Evolutionary conservation across 75 land plant species (phyloP), one percentile per base, ranked within the genome.

Genomic region (Sequoia sempervirens): DNA sequence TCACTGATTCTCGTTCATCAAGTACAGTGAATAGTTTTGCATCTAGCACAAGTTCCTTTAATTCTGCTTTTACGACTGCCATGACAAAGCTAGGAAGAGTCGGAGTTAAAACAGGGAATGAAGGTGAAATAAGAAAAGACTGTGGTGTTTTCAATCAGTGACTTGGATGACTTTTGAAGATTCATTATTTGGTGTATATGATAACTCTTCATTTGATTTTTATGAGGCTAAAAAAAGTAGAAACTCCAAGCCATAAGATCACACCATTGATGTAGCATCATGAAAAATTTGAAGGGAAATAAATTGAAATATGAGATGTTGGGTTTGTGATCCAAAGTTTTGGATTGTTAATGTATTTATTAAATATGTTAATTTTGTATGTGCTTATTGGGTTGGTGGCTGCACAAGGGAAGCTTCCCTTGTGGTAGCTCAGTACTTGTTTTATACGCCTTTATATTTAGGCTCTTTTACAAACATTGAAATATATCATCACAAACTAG

Each of bases 41-140:
- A 76, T 26, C 75, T 40, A 87, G 78, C 81, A 34, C 81, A 11
- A 26, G 37, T 2, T 80, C 87, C 1, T 94, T 94, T 83, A 23
- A 86, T 0, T 28, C n/a, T 5, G 91, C 89, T 45, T 93, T 94
- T 56, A 86, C 88, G 7, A 45, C 26, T 32, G 93, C 92, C 56
- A 90, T 94, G 14, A 87, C 94, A 36, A 93, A 89, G 41, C 75
- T 94, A 46, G 95, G 96, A 20, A 88, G 88, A 40, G 89, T 93
- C 75, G 93, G 92, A 3, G 92, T 94, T 34, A 88, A 93, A 83
- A 90, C 91, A 13, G 93, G 88, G 7, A 58, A 26, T 50, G 45
- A 85, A 46, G 96, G 96, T 1, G 88, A 94, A 70, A 93, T 94
- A 47, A 87, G 96, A 1, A 41, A 46, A 2, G 88, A 92, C 45